These are phyloP conservation scores for Acanthamoeba castellanii DNA, from an alignment of 208 protist species.

Conservation along the genomic window DNA sequence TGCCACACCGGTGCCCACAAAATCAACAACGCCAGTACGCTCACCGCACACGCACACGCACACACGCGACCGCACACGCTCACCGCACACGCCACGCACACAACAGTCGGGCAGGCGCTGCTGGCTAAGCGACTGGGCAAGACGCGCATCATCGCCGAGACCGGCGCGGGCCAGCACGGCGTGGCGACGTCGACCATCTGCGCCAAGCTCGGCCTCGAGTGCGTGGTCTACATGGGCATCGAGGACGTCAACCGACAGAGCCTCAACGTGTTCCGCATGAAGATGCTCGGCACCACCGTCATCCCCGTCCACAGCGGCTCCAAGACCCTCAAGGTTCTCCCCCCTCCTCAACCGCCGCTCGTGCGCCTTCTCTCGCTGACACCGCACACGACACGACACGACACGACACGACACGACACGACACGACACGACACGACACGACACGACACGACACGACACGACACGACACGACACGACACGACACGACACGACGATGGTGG, in stretches of 20 bases:
- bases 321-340: constrained; percentile 59
- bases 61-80: too few relatives aligned
- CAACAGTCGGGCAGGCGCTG: constrained; percentile 84
- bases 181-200: constrained; percentile 91
- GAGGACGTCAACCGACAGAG: constrained; percentile 88
- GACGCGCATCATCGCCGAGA: constrained; percentile 92
- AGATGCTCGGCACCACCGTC: constrained; percentile 90
- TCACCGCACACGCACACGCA: too few relatives aligned
- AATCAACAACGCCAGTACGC: constrained; percentile 91
- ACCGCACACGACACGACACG: too few relatives aligned
- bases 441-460: not conserved
- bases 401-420: not conserved
- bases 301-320: constrained; percentile 79
- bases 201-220: constrained; percentile 90
- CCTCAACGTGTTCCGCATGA: constrained; percentile 94
- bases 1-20: constrained; percentile 93
- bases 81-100: not conserved
- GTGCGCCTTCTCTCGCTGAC: too few relatives aligned
- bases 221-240: constrained; percentile 91
- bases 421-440: not conserved
- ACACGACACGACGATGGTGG: not conserved
- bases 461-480: too few relatives aligned
- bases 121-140: constrained; percentile 90
- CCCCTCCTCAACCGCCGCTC: too few relatives aligned
- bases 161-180: constrained; percentile 92